Evolutionary conservation across 2,329 filamentous ascomycete genomes (phyloP).

Genomic region (Pseudogymnoascus sp.): DNA sequence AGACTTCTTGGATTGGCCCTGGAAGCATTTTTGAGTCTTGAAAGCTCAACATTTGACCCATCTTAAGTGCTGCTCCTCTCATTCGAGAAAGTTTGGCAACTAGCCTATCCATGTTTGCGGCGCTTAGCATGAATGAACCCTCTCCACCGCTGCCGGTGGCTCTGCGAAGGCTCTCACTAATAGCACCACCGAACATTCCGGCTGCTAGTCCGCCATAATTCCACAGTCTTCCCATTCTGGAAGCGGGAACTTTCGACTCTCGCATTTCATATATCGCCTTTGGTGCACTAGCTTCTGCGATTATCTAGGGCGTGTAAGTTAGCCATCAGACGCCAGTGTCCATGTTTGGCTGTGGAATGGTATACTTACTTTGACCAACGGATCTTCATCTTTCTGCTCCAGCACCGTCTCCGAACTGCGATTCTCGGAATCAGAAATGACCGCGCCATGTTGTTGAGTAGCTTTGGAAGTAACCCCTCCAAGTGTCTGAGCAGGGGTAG

Average conservation of each 20-base stretch:
- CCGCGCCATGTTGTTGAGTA: neutral
- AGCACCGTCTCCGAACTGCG: neutral
- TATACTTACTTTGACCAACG: neutral
- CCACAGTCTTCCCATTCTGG: slow-evolving; percentile 80
- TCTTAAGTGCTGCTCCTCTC: slow-evolving; percentile 92
- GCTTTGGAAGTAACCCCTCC: neutral
- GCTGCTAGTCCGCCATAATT: slow-evolving; percentile 91
- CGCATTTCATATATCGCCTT: slow-evolving; percentile 57
- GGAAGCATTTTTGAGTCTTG: slow-evolving; percentile 96
- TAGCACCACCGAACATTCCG: slow-evolving; percentile 89
- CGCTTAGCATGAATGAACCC: slow-evolving; percentile 80
- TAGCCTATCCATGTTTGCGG: slow-evolving; percentile 84
- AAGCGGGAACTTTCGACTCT: slow-evolving; percentile 85
- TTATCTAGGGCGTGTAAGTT: slow-evolving; percentile 31
- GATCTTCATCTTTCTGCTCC: neutral
- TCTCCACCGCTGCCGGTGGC: slow-evolving; percentile 60
- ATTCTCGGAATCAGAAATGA: neutral
- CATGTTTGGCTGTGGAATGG: neutral
- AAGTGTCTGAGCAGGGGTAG: neutral
- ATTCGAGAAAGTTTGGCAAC: slow-evolving; percentile 91
- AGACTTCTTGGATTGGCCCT: slow-evolving; percentile 73
- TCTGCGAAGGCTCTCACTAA: slow-evolving; percentile 76
- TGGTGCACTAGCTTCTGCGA: slow-evolving; percentile 20
- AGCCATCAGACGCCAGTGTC: slow-evolving; percentile 22
- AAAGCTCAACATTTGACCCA: slow-evolving; percentile 97